phyloP scores from a whole-genome alignment of 306 rosid species.

The Dryas octopetala region DNA sequence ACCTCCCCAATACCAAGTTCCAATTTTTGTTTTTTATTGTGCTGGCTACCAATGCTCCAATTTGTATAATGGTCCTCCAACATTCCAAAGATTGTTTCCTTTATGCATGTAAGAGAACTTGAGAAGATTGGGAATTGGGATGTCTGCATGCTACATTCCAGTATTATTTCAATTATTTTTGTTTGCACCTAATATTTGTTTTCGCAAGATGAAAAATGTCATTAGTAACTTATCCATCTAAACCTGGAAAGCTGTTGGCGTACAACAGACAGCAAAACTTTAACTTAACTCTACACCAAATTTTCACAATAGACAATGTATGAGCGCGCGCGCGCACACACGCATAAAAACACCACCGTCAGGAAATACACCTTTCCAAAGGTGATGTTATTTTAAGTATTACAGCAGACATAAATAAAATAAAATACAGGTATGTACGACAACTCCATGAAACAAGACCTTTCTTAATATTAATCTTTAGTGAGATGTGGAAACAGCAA shows the following conservation, averaged over 20 bases:
- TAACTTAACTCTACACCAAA: neutral
- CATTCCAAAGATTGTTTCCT: conserved; percentile 3
- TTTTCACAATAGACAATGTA: neutral
- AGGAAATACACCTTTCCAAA: neutral
- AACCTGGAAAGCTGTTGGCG: neutral
- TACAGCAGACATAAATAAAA: neutral
- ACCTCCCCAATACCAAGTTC: too few relatives aligned
- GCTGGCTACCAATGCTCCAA: neutral
- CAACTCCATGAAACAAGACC: neutral
- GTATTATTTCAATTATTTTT: neutral
- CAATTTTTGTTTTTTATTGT: too few relatives aligned
- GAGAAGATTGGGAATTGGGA: neutral
- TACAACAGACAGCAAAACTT: neutral
- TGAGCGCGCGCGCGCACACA: neutral
- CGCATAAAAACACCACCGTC: neutral
- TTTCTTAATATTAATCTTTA: neutral
- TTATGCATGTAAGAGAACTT: neutral
- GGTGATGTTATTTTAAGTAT: neutral
- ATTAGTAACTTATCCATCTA: neutral
- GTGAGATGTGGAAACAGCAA: neutral
- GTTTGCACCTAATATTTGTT: neutral
- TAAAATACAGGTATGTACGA: neutral
- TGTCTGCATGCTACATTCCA: neutral
- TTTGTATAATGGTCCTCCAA: neutral
- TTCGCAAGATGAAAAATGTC: neutral